A percentile compares a stretch with the other conserved stretches of the same genome.
Conservation (phyloP, 352 stramenopile genomes). For the Phytophthora pisi region DNA sequence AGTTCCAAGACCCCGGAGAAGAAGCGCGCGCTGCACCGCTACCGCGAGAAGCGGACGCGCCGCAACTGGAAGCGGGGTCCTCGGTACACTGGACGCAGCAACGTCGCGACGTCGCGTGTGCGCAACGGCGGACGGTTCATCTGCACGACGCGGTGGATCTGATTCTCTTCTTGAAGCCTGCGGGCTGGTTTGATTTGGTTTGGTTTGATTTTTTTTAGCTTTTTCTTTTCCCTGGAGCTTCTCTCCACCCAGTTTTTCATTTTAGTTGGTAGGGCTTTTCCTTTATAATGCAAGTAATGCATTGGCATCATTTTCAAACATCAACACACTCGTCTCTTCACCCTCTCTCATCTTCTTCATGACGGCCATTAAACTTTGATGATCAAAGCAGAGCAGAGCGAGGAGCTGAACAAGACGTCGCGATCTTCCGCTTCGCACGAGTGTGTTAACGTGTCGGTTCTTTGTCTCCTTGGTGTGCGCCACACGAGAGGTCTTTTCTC, state of each 20-base stretch:
- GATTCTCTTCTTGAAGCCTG: constrained; percentile 39
- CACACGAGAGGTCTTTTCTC: not conserved
- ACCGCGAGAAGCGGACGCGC: constrained; percentile 79
- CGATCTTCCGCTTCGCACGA: not conserved
- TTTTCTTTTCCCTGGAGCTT: constrained; percentile 38
- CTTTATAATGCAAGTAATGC: constrained; percentile 38
- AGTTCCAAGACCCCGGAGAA: constrained; percentile 80
- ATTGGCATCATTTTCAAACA: constrained; percentile 44
- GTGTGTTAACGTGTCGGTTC: not conserved
- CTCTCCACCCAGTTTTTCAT: constrained; percentile 38
- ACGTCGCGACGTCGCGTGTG: constrained; percentile 80
- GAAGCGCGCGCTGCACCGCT: constrained; percentile 84
- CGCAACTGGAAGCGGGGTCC: constrained; percentile 86
- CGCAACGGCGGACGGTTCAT: constrained; percentile 86
- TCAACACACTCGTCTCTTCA: not conserved
- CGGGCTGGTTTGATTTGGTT: constrained; percentile 40
- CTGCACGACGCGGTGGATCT: constrained; percentile 83
- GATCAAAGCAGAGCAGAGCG: not conserved
- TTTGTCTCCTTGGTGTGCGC: not conserved
- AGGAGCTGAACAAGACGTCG: constrained; percentile 3
- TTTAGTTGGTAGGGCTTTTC: constrained; percentile 35
- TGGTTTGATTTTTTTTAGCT: constrained; percentile 28
- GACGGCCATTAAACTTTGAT: no score
- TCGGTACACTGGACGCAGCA: constrained; percentile 80
- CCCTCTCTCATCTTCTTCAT: no score